Conservation (phyloP, 2,329 filamentous ascomycete species). For the Venturia nashicola region DNA sequence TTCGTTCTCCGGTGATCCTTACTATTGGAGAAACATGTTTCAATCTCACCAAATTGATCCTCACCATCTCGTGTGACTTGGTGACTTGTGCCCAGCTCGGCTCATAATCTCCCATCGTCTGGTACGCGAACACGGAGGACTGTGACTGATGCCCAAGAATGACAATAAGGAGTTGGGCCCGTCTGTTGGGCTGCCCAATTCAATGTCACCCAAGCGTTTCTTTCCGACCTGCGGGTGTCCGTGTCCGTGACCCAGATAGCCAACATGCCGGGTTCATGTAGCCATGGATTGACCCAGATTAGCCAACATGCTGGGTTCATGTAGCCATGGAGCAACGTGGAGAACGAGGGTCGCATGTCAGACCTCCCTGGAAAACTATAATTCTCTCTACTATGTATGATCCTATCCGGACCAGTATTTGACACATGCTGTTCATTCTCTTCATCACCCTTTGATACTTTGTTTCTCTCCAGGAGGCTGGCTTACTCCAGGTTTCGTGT, state of each 20-base stretch:
- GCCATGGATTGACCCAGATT: neutral
- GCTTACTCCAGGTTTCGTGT: neutral
- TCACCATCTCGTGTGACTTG: neutral
- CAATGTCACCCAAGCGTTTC: neutral
- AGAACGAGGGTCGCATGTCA: neutral
- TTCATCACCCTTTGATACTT: too few relatives aligned
- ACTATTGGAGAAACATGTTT: too few relatives aligned
- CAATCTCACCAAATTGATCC: neutral
- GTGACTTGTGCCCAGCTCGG: too few relatives aligned
- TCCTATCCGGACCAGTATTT: too few relatives aligned
- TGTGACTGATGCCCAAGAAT: too few relatives aligned
- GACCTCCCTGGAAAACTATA: neutral
- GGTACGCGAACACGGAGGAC: too few relatives aligned
- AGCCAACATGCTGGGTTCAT: neutral
- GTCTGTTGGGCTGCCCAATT: too few relatives aligned
- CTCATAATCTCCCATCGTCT: too few relatives aligned
- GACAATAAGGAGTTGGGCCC: too few relatives aligned
- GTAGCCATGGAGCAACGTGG: neutral
- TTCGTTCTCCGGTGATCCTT: too few relatives aligned
- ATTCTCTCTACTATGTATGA: too few relatives aligned
- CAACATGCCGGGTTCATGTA: neutral
- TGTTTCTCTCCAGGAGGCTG: neutral
- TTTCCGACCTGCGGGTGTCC: neutral
- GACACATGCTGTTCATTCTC: too few relatives aligned
- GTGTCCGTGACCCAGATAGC: neutral